Conservation (phyloP, 176 grass and related monocot genomes). For the Tillandsia fasciculata region DNA sequence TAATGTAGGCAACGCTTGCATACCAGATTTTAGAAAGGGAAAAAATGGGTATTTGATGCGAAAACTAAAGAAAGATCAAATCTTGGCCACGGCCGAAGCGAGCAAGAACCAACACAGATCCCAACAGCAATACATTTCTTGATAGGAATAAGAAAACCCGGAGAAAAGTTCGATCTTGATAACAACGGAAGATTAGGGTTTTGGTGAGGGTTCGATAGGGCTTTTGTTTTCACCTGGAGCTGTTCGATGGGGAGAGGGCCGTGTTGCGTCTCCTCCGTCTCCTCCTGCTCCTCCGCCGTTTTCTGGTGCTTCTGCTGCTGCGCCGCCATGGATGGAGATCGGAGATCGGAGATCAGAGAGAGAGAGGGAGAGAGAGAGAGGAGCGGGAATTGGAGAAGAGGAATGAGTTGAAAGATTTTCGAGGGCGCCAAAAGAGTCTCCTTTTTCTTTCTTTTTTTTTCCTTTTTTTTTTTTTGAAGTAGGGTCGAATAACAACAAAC, state of each 20-base stretch:
- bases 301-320: conserved; percentile 46
- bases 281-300: conserved; percentile 25
- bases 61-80: neutral
- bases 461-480: neutral
- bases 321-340: conserved; percentile 30
- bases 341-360: neutral
- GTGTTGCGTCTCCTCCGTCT: conserved; percentile 63
- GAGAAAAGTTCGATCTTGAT: conserved; percentile 18
- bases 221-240: conserved; percentile 37
- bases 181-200: conserved; percentile 31
- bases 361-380: neutral
- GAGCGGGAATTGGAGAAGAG: neutral
- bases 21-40: neutral
- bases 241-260: conserved; percentile 79
- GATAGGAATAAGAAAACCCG: neutral
- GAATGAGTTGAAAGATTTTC: conserved; percentile 13
- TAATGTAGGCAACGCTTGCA: neutral
- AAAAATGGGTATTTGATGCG: neutral
- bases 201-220: neutral
- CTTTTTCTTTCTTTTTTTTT: neutral
- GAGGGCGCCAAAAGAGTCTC: conserved; percentile 18
- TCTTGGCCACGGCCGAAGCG: neutral
- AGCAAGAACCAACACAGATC: neutral
- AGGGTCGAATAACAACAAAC: conserved; percentile 2
- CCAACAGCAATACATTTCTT: neutral